phyloP scores from a whole-genome alignment of 2,329 filamentous ascomycete genomes.

The Fusarium caatingaense region DNA sequence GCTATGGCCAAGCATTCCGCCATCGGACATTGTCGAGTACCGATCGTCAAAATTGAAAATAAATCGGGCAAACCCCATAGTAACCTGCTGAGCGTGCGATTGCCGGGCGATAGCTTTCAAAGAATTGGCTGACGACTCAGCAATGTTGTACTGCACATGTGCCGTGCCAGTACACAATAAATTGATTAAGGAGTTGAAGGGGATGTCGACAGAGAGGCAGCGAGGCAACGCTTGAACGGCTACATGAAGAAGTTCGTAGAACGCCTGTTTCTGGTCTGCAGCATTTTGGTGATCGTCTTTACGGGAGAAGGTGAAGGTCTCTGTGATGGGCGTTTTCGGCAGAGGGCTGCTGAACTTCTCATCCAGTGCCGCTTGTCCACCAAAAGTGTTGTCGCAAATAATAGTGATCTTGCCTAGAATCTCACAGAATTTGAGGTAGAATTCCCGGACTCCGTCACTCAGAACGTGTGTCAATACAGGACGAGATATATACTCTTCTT shows the following conservation, averaged over 20 bases:
- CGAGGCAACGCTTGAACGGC: slow-evolving; percentile 94
- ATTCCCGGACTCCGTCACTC: slow-evolving; percentile 81
- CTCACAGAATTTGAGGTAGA: slow-evolving; percentile 92
- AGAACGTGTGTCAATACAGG: slow-evolving; percentile 72
- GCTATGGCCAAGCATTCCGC: slow-evolving; percentile 91
- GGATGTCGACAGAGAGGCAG: slow-evolving; percentile 91
- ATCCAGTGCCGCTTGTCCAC: slow-evolving; percentile 92
- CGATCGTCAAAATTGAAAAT: slow-evolving; percentile 99
- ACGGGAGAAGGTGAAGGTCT: slow-evolving; percentile 90
- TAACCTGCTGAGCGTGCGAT: slow-evolving; percentile 92
- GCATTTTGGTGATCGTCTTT: slow-evolving; percentile 80
- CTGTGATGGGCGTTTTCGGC: slow-evolving; percentile 93
- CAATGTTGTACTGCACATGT: slow-evolving; percentile 93
- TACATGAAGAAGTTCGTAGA: slow-evolving; percentile 95
- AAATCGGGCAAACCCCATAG: slow-evolving; percentile 94
- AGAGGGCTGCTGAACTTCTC: slow-evolving; percentile 91
- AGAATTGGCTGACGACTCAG: slow-evolving; percentile 89
- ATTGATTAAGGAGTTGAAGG: slow-evolving; percentile 93
- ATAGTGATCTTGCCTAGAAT: slow-evolving; percentile 96
- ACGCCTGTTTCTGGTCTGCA: slow-evolving; percentile 88
- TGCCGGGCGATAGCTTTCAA: slow-evolving; percentile 95
- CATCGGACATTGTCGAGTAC: slow-evolving; percentile 97
- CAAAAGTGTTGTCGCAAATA: slow-evolving; percentile 96
- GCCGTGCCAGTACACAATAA: slow-evolving; percentile 95
- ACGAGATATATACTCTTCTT: slow-evolving; percentile 74